Evolutionary conservation across 2,329 filamentous ascomycete species (phyloP).

Genomic region (Pseudocercospora musae): DNA sequence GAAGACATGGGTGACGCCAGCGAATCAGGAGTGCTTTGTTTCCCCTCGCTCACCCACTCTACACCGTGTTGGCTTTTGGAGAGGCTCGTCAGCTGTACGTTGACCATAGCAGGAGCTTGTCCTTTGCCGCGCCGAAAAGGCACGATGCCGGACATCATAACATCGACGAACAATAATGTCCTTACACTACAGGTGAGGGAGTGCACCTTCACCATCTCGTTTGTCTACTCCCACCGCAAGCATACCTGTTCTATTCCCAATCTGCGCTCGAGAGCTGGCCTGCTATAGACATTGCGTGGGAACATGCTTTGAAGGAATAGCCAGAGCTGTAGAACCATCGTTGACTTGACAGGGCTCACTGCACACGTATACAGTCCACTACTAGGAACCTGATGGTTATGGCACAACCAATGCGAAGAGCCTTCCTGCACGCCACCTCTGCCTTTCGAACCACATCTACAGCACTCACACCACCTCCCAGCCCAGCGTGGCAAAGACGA

Average conservation of each 20-base stretch:
- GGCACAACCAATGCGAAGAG: constrained; percentile 18
- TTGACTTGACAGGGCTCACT: neutral
- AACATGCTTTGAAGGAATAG: neutral
- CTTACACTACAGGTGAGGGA: neutral
- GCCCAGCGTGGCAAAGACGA: constrained; percentile 9
- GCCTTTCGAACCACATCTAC: constrained; percentile 13
- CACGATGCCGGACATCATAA: neutral
- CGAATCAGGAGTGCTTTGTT: neutral
- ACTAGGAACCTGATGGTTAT: constrained; percentile 2
- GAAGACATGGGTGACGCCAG: neutral
- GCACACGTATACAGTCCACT: neutral
- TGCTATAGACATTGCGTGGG: neutral
- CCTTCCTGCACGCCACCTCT: constrained; percentile 13
- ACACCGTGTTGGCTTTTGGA: neutral
- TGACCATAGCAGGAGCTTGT: neutral
- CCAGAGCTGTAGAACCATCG: neutral
- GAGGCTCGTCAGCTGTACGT: neutral
- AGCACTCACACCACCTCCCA: constrained; percentile 8
- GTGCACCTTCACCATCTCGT: neutral
- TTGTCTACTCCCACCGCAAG: neutral
- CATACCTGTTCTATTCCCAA: neutral
- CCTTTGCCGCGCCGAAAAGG: constrained; percentile 5
- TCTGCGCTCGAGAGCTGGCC: neutral
- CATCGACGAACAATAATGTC: neutral
- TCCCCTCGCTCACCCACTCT: neutral